Evolutionary conservation across 2,329 filamentous ascomycete genomes (phyloP), one percentile per base, ranked within the genome.

Genomic region (Aspergillus glaucus): DNA sequence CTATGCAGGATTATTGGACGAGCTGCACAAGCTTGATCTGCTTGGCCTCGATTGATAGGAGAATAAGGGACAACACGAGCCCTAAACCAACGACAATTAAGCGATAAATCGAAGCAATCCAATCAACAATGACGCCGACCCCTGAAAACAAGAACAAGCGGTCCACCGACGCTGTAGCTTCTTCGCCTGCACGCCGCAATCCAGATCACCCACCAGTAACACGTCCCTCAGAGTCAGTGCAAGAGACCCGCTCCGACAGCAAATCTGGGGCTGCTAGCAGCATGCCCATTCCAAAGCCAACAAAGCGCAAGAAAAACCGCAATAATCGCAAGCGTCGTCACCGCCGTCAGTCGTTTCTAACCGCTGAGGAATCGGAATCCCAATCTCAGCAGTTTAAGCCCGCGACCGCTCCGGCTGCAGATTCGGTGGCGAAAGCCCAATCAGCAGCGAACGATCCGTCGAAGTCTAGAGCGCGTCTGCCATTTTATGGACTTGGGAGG

Each of bases 321-420:
- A 84, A 12, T 30, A 30, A 81, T 28, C 86, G 87, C 34, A 91
- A 85, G 76, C 90, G 89, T 72, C 87, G 86, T 69, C 82, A 82
- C 52, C 81, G 89, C 55, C 81, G 87, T 53, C 88, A 88, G 72
- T 95, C 89, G 7, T 95, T 95, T 63, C 85, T 87, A 21, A 75
- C 79, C 14, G 71, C 81, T 1, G 80, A 84, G 36, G 83, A 85
- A 32, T n/a, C 8, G 10, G 37, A 40, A 6, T 19, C 37, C 8
- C 15, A 6, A 17, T 19, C 15, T 22, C 72, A 67, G 43, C 73
- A 67, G 56, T 59, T 62, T 17, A 58, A 49, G n/a, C 53, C 60
- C 77, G 81, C 63, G 80, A 80, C 62, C 66, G 73, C 56, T 64
- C 77, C 50, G 68, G 73, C 45, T 63, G 68, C 71, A 45, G 62